These are phyloP conservation scores for Lentinula raphanica DNA, from an alignment of 768 basidiomycete genomes.

Conservation along the genomic window DNA sequence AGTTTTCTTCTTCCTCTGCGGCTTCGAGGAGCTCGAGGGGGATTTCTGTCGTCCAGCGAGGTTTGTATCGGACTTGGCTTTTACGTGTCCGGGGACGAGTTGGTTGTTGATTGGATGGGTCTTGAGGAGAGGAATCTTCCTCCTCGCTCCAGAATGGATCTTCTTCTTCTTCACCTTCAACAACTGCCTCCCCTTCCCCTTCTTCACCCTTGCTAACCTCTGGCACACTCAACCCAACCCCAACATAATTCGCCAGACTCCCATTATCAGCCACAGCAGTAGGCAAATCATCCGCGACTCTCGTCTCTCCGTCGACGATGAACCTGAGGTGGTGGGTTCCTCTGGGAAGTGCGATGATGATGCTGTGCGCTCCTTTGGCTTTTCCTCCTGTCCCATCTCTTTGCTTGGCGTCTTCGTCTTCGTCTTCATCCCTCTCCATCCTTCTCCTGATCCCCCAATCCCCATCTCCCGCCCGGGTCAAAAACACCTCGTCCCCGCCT, in stretches of 20 bases:
- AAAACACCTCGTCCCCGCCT: constrained; percentile 55
- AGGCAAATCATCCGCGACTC: constrained; percentile 68
- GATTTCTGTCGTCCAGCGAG: constrained; percentile 70
- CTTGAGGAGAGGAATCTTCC: background rate
- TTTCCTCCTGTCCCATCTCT: no score
- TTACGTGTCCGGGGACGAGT: no score
- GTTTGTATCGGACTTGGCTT: background rate
- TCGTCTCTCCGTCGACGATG: constrained; percentile 87
- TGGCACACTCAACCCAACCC: constrained; percentile 38
- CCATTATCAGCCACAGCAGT: constrained; percentile 93
- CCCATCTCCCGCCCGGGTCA: constrained; percentile 69
- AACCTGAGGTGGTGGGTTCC: constrained; percentile 95
- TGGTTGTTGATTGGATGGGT: background rate
- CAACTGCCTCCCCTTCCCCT: constrained; percentile 25
- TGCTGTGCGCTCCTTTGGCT: constrained; percentile 23
- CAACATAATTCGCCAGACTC: constrained; percentile 90
- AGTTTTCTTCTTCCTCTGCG: constrained; percentile 78
- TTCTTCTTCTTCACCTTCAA: background rate
- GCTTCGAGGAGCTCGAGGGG: constrained; percentile 76
- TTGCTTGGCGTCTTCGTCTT: constrained; percentile 10
- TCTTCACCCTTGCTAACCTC: background rate
- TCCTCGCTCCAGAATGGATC: background rate
- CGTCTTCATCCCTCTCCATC: constrained; percentile 61
- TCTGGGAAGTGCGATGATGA: constrained; percentile 57
- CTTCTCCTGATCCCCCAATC: constrained; percentile 67